Conservation (phyloP, 1,284 basidiomycete genomes). For the Agaricales sp. region DNA sequence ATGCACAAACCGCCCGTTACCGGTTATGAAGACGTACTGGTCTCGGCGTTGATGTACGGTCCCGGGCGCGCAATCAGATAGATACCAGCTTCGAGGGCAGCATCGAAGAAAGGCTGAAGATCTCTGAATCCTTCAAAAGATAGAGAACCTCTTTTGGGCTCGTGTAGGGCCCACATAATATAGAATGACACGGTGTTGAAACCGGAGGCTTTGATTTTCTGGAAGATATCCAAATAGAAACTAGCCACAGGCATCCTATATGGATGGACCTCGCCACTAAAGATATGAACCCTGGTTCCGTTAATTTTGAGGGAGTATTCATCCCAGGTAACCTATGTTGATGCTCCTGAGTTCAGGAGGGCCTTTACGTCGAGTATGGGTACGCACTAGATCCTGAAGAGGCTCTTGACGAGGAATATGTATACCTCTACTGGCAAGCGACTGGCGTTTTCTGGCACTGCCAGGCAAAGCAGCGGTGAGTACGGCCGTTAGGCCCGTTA, state of each 20-base stretch:
- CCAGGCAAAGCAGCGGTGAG: no score
- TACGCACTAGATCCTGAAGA: no score
- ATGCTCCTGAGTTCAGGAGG: no score
- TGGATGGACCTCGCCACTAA: slow-evolving; percentile 38
- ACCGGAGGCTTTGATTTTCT: slow-evolving; percentile 57
- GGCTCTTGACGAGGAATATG: no score
- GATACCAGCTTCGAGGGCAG: slow-evolving; percentile 32
- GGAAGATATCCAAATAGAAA: slow-evolving; percentile 31
- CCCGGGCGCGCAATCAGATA: slow-evolving; percentile 37
- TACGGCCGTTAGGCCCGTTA: no score
- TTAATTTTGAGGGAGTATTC: slow-evolving; percentile 37
- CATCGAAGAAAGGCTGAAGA: slow-evolving; percentile 36
- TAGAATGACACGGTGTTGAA: slow-evolving; percentile 71
- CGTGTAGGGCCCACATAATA: slow-evolving; percentile 49
- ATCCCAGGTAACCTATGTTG: slow-evolving; percentile 31
- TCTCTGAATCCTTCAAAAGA: slow-evolving; percentile 37
- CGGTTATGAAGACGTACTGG: slow-evolving; percentile 13
- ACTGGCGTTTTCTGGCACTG: no score
- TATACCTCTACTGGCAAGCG: no score
- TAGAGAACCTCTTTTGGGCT: slow-evolving; percentile 31
- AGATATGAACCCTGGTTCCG: slow-evolving; percentile 32
- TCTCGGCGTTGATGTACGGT: slow-evolving; percentile 48
- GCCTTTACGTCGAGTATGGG: no score
- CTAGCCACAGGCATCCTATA: slow-evolving; percentile 34
- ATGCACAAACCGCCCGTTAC: background rate